Evolutionary conservation across 1,139 yeast genomes (phyloP), one percentile per base, ranked within the genome.

Genomic region (Blastobotrys arbuscula): DNA sequence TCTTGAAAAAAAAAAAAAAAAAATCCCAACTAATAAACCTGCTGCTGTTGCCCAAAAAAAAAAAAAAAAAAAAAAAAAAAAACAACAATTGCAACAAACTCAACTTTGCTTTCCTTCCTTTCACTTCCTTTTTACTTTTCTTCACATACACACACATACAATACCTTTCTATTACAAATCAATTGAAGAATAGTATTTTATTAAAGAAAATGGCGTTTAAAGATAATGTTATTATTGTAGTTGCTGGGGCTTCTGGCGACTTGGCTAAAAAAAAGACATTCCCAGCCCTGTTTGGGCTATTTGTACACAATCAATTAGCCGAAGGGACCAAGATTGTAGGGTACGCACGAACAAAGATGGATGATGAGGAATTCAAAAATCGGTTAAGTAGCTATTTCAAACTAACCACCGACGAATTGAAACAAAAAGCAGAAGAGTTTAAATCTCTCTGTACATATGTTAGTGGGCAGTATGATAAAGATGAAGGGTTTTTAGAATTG

Each of bases 181-280:
- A 12, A 38, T 21, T 21, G 18, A 5, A 13, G 16, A 38, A 34
- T 13, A n/a, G n/a, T n/a, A n/a, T n/a, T n/a, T n/a, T 35, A 19
- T 38, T 34, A 24, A 15, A 33, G 15, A 44, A 26, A 42, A 37
- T 38, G 39, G 38, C 42, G 19, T 63, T 62, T 52, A 57, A 55
- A 55, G 77, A 81, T 59, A 72, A 84, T 68, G 82, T 85, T 30
- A 75, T 82, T 44, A 77, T 92, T 62, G 87, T 84, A 38, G 96
- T 92, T 30, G 85, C 90, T 60, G 97, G 98, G 45, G 98, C 98
- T 46, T 86, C 96, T 37, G 98, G 98, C 45, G 97, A 92, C 67
- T 75, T 92, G 58, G 97, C 98, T 48, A 89, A 89, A 72, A 92
- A 92, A 81, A 92, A 92, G 74, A 92, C 97, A 2, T 71, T 68